A percentile compares a stretch with the other conserved stretches of the same genome.
phyloP scores from a whole-genome alignment of 805 yeast species.

The Starmerella davenportii region DNA sequence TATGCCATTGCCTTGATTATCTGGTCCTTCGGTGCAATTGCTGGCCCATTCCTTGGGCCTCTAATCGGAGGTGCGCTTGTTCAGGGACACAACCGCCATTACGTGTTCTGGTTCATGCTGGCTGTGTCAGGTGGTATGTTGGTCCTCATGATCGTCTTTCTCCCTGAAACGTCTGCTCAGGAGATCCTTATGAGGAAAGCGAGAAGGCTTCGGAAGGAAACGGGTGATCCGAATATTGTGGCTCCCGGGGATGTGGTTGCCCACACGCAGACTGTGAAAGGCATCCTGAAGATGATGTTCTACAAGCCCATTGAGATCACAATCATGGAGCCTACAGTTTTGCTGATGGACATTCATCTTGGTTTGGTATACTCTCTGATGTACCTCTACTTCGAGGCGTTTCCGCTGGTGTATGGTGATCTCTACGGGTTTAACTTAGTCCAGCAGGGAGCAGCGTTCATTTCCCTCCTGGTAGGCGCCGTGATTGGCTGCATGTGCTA shows the following conservation, averaged over 20 bases:
- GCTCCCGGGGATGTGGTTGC: constrained; percentile 12
- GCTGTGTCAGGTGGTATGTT: constrained; percentile 26
- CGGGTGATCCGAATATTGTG: constrained; percentile 17
- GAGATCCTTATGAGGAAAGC: constrained; percentile 34
- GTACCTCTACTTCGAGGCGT: constrained; percentile 43
- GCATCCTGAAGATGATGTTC: constrained; percentile 12
- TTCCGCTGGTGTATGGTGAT: constrained; percentile 36
- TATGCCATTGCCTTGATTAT: constrained; percentile 32
- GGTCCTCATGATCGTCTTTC: constrained; percentile 24
- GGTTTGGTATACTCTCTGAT: constrained; percentile 35
- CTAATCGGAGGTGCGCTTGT: constrained; percentile 36
- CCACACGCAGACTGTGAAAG: neutral
- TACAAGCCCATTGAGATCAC: constrained; percentile 30
- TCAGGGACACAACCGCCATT: constrained; percentile 33
- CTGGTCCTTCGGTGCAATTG: constrained; percentile 38
- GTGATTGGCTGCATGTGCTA: constrained; percentile 21
- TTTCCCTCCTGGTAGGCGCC: constrained; percentile 33
- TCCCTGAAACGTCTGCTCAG: constrained; percentile 34
- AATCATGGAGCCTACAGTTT: constrained; percentile 38
- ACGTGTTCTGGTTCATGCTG: constrained; percentile 36
- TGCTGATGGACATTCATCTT: constrained; percentile 34
- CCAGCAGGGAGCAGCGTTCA: constrained; percentile 32
- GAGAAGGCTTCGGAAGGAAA: constrained; percentile 28
- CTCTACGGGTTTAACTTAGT: constrained; percentile 31
- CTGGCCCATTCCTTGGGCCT: constrained; percentile 42